Base-by-base conservation (phyloP, 805 yeast species). In the Candida pseudoglaebosa region DNA sequence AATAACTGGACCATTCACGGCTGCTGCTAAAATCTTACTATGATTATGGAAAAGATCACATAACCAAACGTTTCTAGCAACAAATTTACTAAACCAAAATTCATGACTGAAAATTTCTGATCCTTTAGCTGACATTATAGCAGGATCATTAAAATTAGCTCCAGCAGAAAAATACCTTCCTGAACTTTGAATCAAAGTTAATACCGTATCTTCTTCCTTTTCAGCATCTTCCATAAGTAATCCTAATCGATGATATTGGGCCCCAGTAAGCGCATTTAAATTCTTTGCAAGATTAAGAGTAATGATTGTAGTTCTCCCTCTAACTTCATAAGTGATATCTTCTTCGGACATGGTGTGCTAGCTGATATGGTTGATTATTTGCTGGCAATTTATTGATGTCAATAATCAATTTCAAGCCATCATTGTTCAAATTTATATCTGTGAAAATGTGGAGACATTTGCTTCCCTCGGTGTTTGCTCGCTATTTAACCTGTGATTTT, bases 121-220 rank as follows among this genome's bases (percentile, higher is more conserved):
- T 13, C 53, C 44, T 12, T 64, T 58, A 26, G 53, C 60, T 5
- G 62, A 48, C 13, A 52, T 36, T 39, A 65, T 41, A 0, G 67
- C 60, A 37, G 45, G 53, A 30, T 63, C 70, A 36, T 65, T 70
- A 37, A 84, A 75, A 55, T 87, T 82, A 15, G 95, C 96, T 18
- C 96, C 96, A 5, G 95, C 84, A 19, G 88, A 79, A 58, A 87
- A 88, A 56, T 75, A 84, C 41, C 82, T 69, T 0, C 95, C 95
- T 0, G 84, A 68, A 24, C 88, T 71, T 52, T 78, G 80, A 35
- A 88, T 59, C 37, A 84, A 63, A 2, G 96, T 88, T 17, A 78
- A 71, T 5, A 73, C 53, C 0, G 91, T 80, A 15, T 69, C 65
- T 15, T 77, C 77, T 41, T 84, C 81, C 4, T 62, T 55, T 41